phyloP scores from a whole-genome alignment of 257 asterid genomes.

The Solanum chaucha region DNA sequence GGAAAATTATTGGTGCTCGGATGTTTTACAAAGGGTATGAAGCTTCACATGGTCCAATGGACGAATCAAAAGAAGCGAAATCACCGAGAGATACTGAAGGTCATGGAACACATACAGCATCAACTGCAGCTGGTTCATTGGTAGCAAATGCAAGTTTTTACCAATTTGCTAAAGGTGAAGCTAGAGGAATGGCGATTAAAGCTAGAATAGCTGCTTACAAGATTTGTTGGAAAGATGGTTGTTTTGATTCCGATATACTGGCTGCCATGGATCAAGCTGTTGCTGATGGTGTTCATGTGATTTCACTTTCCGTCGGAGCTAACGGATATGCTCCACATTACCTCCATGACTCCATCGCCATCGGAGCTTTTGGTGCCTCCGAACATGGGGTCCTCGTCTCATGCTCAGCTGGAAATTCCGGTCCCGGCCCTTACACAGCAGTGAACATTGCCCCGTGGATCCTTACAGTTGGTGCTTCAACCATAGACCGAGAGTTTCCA shows the following conservation, averaged over 20 bases:
- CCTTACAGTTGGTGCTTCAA: slow-evolving; percentile 92
- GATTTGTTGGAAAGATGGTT: slow-evolving; percentile 67
- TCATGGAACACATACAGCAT: slow-evolving; percentile 92
- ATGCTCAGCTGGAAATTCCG: slow-evolving; percentile 87
- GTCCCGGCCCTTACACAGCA: slow-evolving; percentile 58
- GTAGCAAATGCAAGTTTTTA: slow-evolving; percentile 69
- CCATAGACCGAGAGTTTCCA: slow-evolving; percentile 84
- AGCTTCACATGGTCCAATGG: slow-evolving; percentile 27
- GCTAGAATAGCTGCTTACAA: slow-evolving; percentile 88
- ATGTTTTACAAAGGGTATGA: slow-evolving; percentile 60
- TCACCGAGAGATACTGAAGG: slow-evolving; percentile 95
- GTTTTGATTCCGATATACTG: slow-evolving; percentile 79
- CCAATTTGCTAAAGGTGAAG: slow-evolving; percentile 70
- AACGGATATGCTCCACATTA: slow-evolving; percentile 60
- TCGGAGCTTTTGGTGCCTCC: slow-evolving; percentile 69
- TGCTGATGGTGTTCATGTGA: slow-evolving; percentile 65
- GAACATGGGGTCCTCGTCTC: slow-evolving; percentile 79
- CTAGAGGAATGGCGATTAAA: slow-evolving; percentile 83
- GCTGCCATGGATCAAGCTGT: slow-evolving; percentile 83
- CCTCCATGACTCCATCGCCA: slow-evolving; percentile 67
- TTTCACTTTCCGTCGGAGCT: slow-evolving; percentile 83
- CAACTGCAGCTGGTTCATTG: slow-evolving; percentile 81
- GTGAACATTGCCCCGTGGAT: slow-evolving; percentile 94
- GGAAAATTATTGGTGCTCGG: slow-evolving; percentile 68
- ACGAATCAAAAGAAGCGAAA: slow-evolving; percentile 29